Conservation (phyloP, 2,329 filamentous ascomycete genomes). For the Cercospora zeina region DNA sequence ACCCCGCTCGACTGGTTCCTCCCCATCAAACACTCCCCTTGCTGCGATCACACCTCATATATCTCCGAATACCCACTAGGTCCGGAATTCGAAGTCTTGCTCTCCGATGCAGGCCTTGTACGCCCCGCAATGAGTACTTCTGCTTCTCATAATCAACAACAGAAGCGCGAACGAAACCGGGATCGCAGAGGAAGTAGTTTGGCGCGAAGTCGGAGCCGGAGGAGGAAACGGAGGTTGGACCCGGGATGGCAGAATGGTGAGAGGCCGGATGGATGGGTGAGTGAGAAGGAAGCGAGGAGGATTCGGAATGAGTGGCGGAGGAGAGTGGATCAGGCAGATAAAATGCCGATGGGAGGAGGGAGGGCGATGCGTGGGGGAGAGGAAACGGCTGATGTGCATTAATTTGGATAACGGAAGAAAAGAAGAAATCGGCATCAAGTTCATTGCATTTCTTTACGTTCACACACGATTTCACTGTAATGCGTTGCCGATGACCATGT, state of each 20-base stretch:
- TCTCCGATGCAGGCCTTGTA: conserved; percentile 37
- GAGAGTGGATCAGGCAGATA: conserved; percentile 19
- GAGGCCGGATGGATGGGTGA: conserved; percentile 38
- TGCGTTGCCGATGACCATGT: no score
- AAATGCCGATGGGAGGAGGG: conserved; percentile 5
- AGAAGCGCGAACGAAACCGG: conserved; percentile 1
- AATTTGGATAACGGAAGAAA: neutral
- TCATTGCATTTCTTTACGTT: neutral
- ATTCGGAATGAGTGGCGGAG: conserved; percentile 29
- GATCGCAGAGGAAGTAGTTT: conserved; percentile 19
- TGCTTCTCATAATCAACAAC: neutral
- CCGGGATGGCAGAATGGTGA: conserved; percentile 41
- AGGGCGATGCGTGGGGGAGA: neutral
- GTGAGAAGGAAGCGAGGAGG: conserved; percentile 37
- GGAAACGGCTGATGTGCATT: conserved; percentile 6
- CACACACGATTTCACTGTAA: neutral
- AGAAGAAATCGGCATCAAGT: neutral
- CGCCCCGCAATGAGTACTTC: conserved; percentile 19
- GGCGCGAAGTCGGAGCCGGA: conserved; percentile 18
- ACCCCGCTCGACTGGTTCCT: conserved; percentile 72
- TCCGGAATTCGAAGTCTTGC: conserved; percentile 39
- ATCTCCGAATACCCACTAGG: conserved; percentile 41
- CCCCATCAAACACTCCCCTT: conserved; percentile 73
- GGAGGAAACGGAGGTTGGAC: conserved; percentile 32
- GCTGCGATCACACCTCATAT: conserved; percentile 57